Percentiles rank a stretch among this genome's conserved stretches.
Evolutionary conservation across 2,329 filamentous ascomycete species (phyloP).

Genomic region (Alternaria tenuissima): DNA sequence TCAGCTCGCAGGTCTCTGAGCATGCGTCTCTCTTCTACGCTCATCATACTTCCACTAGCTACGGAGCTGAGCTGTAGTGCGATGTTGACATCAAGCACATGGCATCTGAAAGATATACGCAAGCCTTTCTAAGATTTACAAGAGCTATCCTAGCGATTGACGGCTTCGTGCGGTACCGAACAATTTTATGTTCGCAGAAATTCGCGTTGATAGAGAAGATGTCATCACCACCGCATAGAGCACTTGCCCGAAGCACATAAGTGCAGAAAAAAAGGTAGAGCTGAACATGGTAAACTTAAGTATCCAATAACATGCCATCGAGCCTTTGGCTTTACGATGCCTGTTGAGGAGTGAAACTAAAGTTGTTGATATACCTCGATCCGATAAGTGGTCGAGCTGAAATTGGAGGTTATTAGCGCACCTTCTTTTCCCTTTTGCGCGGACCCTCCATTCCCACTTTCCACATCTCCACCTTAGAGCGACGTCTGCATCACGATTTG

Average conservation of each 20-base stretch:
- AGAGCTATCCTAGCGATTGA: background rate
- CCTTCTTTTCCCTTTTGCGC: constrained; percentile 36
- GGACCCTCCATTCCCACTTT: constrained; percentile 42
- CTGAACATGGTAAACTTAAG: background rate
- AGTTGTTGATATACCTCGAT: constrained; percentile 37
- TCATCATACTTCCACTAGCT: background rate
- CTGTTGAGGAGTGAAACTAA: constrained; percentile 20
- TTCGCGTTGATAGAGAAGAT: background rate
- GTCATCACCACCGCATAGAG: constrained; percentile 1
- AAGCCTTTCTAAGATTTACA: background rate
- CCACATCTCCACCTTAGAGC: constrained; percentile 26
- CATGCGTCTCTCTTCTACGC: background rate
- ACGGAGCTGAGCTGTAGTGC: background rate
- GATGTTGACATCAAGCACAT: background rate
- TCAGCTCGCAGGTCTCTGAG: background rate
- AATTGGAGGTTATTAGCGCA: constrained; percentile 47
- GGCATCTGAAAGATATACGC: background rate
- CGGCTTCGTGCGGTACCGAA: background rate
- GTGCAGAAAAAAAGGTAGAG: background rate
- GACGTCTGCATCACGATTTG: constrained; percentile 26
- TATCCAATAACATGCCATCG: background rate
- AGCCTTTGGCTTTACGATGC: background rate
- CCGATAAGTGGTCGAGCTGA: constrained; percentile 48
- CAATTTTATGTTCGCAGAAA: background rate
- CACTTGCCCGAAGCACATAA: background rate